Base-by-base conservation (phyloP, 352 stramenopile genomes). In the Pythium volutum region DNA sequence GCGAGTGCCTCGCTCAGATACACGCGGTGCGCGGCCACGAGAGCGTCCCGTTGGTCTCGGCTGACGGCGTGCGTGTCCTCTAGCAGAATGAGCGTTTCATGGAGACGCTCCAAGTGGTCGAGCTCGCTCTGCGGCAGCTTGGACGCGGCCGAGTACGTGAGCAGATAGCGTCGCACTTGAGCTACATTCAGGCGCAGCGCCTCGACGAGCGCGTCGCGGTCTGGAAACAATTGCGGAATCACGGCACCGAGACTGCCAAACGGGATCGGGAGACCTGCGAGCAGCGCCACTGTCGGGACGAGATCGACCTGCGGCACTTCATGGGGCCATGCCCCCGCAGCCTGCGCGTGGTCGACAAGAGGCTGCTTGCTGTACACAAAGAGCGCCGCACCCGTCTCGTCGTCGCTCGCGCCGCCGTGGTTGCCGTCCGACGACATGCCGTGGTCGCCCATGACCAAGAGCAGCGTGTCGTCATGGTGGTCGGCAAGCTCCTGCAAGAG, bases 391-490 rank as follows among this genome's bases (percentile, higher is more conserved):
- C 94, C 94, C 0, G 92, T 96, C 71, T 99, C 97, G 31, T 99
- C 93, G 39, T 97, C 81, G 25, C 79, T 98, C 34, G 95, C 96
- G 26, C 97, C 97, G n/a, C 97, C 97, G 73, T 99, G 97, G 73
- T 99, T 99, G 27, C 97, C 97, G 68, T 98, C 95, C 41, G 96
- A 87, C 4, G 97, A 99, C 97, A 99, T 99, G 49, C 97, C 97
- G 74, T 99, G 97, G 76, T 99, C 97, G 26, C 97, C 97, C 54
- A 99, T 88, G 16, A 99, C 88, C 12, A 98, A 81, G 23, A 98
- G 75, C 20, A 98, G 67, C 14, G 85, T 87, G 51, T 94, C 84
- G 9, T 88, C 82, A 34, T 34, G 29, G 18, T 73, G 26, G 11
- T 69, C 70, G 2, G 36, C 22, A 4, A 97, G 73, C 12, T 75